Percentiles rank a stretch among this genome's conserved stretches.
Conservation (phyloP, 352 stramenopile species). For the Pythium chondricola region DNA sequence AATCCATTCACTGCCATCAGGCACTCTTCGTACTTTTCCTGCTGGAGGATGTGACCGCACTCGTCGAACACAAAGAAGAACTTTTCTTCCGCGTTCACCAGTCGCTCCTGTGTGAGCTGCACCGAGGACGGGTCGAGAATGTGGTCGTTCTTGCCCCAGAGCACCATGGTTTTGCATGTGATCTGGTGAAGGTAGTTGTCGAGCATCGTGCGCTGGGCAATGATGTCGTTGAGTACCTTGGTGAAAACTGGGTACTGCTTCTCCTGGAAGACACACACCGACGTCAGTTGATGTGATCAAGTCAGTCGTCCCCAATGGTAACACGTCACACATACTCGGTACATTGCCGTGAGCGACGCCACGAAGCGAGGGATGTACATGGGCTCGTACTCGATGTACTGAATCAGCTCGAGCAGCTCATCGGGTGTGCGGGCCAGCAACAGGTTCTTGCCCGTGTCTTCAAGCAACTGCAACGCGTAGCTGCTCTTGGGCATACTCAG, state of each 20-base stretch:
- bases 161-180: constrained; percentile 42
- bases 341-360: constrained; percentile 24
- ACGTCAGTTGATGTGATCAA: too few species aligned
- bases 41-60: constrained; percentile 64
- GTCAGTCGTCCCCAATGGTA: too few species aligned
- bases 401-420: constrained; percentile 52
- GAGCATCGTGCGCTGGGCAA: constrained; percentile 45
- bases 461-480: constrained; percentile 40
- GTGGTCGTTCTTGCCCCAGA: constrained; percentile 69
- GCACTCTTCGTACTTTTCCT: constrained; percentile 51
- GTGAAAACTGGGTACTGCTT: constrained; percentile 47
- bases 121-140: constrained; percentile 65
- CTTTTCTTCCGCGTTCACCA: constrained; percentile 27
- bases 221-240: constrained; percentile 50
- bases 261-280: too few species aligned
- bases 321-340: constrained; percentile 29
- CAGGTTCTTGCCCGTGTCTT: constrained; percentile 57
- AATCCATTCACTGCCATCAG: constrained; percentile 65
- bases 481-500: constrained; percentile 67
- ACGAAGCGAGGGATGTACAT: constrained; percentile 32
- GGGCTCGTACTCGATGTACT: constrained; percentile 30
- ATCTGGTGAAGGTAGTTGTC: constrained; percentile 59
- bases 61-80: constrained; percentile 47
- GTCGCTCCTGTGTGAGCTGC: constrained; percentile 42
- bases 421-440: constrained; percentile 52